These are phyloP conservation scores for Pseudoneurospora amorphoporcata DNA, from an alignment of 495 filamentous ascomycete genomes.

Conservation along the genomic window DNA sequence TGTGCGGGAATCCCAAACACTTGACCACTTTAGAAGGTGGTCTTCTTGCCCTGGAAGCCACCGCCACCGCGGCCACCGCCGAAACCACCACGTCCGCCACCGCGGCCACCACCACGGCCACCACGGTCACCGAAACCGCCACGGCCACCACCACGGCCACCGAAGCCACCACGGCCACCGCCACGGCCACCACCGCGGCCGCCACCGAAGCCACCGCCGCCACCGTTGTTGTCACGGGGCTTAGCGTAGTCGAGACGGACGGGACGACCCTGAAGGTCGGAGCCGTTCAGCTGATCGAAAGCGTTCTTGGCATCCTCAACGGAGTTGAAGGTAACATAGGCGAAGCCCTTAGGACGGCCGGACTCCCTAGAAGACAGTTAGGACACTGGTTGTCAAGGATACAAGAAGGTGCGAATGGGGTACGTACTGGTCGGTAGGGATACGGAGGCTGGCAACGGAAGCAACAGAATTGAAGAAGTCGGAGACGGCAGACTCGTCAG, in stretches of 20 bases:
- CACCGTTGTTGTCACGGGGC: conserved; percentile 55
- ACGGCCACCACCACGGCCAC: conserved; percentile 43
- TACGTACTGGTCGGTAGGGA: conserved; percentile 74
- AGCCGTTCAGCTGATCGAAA: conserved; percentile 63
- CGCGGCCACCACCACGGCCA: conserved; percentile 42
- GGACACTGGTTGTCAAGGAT: conserved; percentile 4
- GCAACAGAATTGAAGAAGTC: conserved; percentile 66
- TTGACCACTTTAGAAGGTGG: conserved; percentile 58
- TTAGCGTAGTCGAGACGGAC: conserved; percentile 85
- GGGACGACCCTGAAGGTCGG: conserved; percentile 61
- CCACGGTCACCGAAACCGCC: conserved; percentile 42
- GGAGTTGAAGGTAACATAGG: conserved; percentile 76
- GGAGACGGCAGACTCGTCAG: conserved; percentile 61
- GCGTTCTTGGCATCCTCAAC: conserved; percentile 79
- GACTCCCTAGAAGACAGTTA: conserved; percentile 51
- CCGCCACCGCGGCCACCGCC: conserved; percentile 27
- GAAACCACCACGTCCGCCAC: conserved; percentile 21
- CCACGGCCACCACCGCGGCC: conserved; percentile 38
- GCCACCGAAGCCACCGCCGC: conserved; percentile 36
- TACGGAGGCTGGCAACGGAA: conserved; percentile 64
- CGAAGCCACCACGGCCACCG: conserved; percentile 38
- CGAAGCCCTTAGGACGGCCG: conserved; percentile 87
- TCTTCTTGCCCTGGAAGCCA: conserved; percentile 78
- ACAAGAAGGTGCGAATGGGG: neutral
- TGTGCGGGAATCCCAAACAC: conserved; percentile 16